These are phyloP conservation scores for Nannochloris sp. DNA, from an alignment of 139 green algal species.

Conservation along the genomic window DNA sequence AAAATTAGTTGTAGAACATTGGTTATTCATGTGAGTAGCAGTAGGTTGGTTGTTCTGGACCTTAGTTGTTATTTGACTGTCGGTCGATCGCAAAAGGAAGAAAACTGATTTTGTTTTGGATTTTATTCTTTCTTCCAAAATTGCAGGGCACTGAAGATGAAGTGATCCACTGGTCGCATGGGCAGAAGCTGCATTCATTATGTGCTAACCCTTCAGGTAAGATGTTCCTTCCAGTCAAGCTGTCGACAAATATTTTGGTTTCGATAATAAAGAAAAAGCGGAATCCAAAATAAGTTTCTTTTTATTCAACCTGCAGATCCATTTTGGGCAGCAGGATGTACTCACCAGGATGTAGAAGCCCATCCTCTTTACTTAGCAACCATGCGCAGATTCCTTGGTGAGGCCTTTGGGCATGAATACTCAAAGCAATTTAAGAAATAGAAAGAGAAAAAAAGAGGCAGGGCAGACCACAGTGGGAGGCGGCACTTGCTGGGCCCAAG, in stretches of 20 bases:
- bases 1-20: constrained; percentile 49
- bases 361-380: constrained; percentile 4
- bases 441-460: too few species aligned
- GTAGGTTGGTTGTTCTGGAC: constrained; percentile 5
- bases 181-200: constrained; percentile 49
- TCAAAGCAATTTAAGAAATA: too few species aligned
- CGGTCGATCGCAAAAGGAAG: too few species aligned
- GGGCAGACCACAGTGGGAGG: too few species aligned
- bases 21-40: constrained; percentile 75
- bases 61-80: too few species aligned
- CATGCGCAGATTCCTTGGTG: constrained; percentile 6
- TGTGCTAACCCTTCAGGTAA: constrained; percentile 32
- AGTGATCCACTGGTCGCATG: constrained; percentile 80
- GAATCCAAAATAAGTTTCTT: too few species aligned
- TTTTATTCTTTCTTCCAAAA: too few species aligned
- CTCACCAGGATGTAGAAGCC: constrained; percentile 45
- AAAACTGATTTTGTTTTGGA: too few species aligned
- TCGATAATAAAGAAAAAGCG: too few species aligned
- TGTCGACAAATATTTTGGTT: too few species aligned
- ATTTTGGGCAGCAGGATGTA: constrained; percentile 64
- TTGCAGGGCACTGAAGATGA: constrained; percentile 46
- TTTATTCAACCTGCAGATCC: constrained; percentile 25
- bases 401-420: constrained; percentile 16
- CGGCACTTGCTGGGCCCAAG: too few species aligned
- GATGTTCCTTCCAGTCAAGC: too few species aligned